phyloP scores from a whole-genome alignment of 2,329 filamentous ascomycete genomes.

The Fusarium luffae region DNA sequence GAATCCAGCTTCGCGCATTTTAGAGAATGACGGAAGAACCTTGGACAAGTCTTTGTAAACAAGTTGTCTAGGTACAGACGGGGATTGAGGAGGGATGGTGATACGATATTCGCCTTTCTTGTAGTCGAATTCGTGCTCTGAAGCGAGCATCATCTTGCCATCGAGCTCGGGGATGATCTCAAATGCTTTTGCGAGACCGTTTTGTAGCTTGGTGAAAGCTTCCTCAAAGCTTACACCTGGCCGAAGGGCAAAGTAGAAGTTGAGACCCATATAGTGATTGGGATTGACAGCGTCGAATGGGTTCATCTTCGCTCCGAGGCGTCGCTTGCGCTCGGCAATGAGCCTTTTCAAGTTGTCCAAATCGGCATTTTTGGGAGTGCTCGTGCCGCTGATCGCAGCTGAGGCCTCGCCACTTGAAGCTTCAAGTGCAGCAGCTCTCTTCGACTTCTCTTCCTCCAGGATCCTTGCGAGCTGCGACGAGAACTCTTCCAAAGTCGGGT shows the following conservation, averaged over 20 bases:
- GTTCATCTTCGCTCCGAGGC: slow-evolving; percentile 2
- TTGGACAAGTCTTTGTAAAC: slow-evolving; percentile 3
- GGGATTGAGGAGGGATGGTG: not conserved
- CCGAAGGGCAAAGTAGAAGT: slow-evolving; percentile 8
- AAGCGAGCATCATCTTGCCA: slow-evolving; percentile 13
- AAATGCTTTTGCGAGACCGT: not conserved
- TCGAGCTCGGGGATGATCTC: slow-evolving; percentile 10
- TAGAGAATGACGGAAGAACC: not conserved
- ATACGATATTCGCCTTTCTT: slow-evolving; percentile 10
- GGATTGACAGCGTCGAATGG: slow-evolving; percentile 11
- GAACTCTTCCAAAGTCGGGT: not conserved
- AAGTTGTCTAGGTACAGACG: not conserved
- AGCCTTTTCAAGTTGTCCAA: not conserved
- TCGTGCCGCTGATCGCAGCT: not conserved
- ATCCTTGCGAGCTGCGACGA: not conserved
- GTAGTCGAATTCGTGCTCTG: slow-evolving; percentile 4
- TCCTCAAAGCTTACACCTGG: not conserved
- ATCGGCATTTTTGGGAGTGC: fast-evolving
- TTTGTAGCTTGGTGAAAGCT: not conserved
- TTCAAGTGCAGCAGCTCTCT: fast-evolving
- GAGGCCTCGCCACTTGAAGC: fast-evolving
- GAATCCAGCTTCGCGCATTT: slow-evolving; percentile 4
- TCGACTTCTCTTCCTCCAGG: not conserved
- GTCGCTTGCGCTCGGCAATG: slow-evolving; percentile 1
- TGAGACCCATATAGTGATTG: slow-evolving; percentile 17